Conservation (phyloP, 352 stramenopile species). For the Pythium coloratum region DNA sequence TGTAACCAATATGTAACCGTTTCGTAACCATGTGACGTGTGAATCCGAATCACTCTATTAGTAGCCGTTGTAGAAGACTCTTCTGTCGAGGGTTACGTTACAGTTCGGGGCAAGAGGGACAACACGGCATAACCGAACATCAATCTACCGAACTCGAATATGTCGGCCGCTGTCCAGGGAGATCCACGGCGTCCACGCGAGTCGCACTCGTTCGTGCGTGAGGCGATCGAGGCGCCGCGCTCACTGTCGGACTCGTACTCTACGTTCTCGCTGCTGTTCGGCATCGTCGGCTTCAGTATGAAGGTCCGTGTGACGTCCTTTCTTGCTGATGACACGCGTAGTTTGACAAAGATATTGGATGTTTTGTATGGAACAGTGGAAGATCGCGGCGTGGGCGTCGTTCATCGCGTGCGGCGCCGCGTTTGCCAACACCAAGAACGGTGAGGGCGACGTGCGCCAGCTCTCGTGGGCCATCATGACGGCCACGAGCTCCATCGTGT, state of each 20-base stretch:
- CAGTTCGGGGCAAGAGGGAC: background rate
- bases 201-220: slow-evolving; percentile 71
- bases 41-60: background rate
- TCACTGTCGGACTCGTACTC: slow-evolving; percentile 56
- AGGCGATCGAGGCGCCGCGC: slow-evolving; percentile 37
- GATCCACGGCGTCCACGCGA: slow-evolving; percentile 63
- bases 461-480: slow-evolving; percentile 81
- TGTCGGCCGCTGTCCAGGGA: slow-evolving; percentile 30
- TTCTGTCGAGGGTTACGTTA: background rate
- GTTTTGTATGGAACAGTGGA: slow-evolving; percentile 38
- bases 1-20: background rate
- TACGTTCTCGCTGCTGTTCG: slow-evolving; percentile 59
- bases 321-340: background rate
- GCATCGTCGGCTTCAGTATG: slow-evolving; percentile 57
- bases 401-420: slow-evolving; percentile 65
- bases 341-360: background rate
- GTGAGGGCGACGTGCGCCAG: slow-evolving; percentile 61
- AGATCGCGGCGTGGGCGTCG: slow-evolving; percentile 62
- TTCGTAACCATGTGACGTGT: slow-evolving; percentile 2
- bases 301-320: slow-evolving; percentile 39
- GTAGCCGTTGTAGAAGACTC: background rate
- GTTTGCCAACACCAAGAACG: slow-evolving; percentile 61
- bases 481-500: slow-evolving; percentile 63
- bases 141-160: slow-evolving; percentile 3
- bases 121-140: background rate